phyloP scores from a whole-genome alignment of 2,329 filamentous ascomycete species.

The Fusarium lateritium region DNA sequence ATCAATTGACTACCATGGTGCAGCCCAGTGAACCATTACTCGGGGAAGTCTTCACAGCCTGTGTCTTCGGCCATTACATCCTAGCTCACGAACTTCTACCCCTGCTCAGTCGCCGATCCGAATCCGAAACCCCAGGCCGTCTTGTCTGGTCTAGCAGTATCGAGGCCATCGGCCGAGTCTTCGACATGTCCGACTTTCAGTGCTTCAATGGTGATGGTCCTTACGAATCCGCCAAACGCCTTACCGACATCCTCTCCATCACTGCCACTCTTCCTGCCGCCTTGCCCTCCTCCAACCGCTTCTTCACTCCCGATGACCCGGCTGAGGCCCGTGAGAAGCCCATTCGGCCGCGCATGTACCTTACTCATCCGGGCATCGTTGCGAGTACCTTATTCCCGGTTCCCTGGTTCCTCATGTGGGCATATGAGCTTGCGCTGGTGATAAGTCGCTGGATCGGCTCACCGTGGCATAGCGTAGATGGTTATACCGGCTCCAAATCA shows the following conservation, averaged over 20 bases:
- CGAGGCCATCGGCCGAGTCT: constrained; percentile 70
- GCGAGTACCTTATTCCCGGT: constrained; percentile 86
- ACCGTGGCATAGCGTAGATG: constrained; percentile 86
- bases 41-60: constrained; percentile 89
- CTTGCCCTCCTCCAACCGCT: constrained; percentile 68
- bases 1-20: constrained; percentile 9
- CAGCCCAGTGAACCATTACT: constrained; percentile 72
- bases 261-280: constrained; percentile 78
- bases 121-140: constrained; percentile 67
- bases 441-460: constrained; percentile 84
- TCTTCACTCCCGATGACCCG: constrained; percentile 60
- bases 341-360: constrained; percentile 74
- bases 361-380: constrained; percentile 90
- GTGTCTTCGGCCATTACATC: constrained; percentile 96
- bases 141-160: constrained; percentile 92
- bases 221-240: constrained; percentile 90
- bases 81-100: constrained; percentile 85
- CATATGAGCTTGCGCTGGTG: constrained; percentile 78
- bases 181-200: constrained; percentile 82
- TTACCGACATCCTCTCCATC: constrained; percentile 87
- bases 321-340: constrained; percentile 43
- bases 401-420: constrained; percentile 75
- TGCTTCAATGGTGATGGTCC: constrained; percentile 72
- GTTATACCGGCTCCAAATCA: constrained; percentile 82
- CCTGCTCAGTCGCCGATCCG: constrained; percentile 70